phyloP scores from a whole-genome alignment of 192 early-diverging fungal genomes.

The Coemansia sp. region DNA sequence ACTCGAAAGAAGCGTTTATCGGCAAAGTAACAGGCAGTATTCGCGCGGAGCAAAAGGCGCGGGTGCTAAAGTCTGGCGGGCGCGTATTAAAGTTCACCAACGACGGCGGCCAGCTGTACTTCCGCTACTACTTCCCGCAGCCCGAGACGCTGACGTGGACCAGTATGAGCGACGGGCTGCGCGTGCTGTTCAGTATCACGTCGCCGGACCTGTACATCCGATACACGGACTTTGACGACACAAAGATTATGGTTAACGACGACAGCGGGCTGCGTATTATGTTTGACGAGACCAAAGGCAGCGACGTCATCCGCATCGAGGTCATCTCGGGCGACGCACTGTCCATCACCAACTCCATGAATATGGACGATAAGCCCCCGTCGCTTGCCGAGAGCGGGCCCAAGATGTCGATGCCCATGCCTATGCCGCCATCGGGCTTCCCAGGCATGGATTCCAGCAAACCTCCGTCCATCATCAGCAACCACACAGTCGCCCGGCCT shows the following conservation, averaged over 20 bases:
- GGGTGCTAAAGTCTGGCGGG: slow-evolving; percentile 34
- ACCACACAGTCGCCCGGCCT: slow-evolving; percentile 10
- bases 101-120: slow-evolving; percentile 48
- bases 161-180: slow-evolving; percentile 39
- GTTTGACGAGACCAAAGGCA: slow-evolving; percentile 41
- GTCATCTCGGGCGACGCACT: slow-evolving; percentile 17
- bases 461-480: slow-evolving; percentile 34
- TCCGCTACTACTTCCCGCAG: slow-evolving; percentile 48
- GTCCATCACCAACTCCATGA: not conserved
- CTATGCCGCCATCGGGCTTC: slow-evolving; percentile 44
- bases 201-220: slow-evolving; percentile 32
- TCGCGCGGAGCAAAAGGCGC: slow-evolving; percentile 41
- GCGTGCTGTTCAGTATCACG: slow-evolving; percentile 39
- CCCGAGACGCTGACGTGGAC: slow-evolving; percentile 41
- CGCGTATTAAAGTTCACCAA: slow-evolving; percentile 55
- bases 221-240: slow-evolving; percentile 36
- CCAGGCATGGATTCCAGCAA: slow-evolving; percentile 39
- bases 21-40: slow-evolving; percentile 18
- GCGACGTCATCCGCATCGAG: slow-evolving; percentile 41
- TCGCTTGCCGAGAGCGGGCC: not conserved
- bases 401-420: slow-evolving; percentile 31
- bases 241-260: slow-evolving; percentile 48
- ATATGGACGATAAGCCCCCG: slow-evolving; percentile 3
- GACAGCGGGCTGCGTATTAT: slow-evolving; percentile 43
- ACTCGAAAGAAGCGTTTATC: slow-evolving; percentile 10